Conservation (phyloP, 345 rosid species). For the Eutrema yunnanense region DNA sequence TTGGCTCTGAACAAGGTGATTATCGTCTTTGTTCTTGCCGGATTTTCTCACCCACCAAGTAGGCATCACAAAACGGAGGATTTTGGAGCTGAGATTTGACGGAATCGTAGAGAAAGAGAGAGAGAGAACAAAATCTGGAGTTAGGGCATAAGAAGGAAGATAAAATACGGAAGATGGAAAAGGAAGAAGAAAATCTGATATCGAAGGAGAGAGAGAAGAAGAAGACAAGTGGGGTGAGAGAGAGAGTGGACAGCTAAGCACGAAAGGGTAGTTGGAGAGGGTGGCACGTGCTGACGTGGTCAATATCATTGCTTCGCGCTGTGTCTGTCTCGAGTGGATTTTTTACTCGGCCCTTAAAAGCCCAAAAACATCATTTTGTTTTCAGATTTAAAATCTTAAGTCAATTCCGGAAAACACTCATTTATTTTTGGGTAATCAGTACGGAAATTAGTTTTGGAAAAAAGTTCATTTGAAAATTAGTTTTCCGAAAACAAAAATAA, state of each 20-base stretch:
- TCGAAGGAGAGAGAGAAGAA: not conserved
- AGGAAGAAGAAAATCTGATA: not conserved
- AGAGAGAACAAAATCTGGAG: not conserved
- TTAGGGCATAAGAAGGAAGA: slow-evolving; percentile 22
- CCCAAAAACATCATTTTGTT: not conserved
- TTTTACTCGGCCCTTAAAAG: not conserved
- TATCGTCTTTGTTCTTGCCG: slow-evolving; percentile 50
- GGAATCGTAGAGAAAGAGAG: not conserved
- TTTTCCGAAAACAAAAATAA: no score
- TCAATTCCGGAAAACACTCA: no score
- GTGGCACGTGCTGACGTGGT: slow-evolving; percentile 13
- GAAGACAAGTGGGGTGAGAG: not conserved
- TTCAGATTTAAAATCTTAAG: no score
- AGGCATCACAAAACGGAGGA: slow-evolving; percentile 40
- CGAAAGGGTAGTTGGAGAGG: slow-evolving; percentile 8
- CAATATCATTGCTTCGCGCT: not conserved
- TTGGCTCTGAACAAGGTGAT: slow-evolving; percentile 14
- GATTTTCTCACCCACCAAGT: slow-evolving; percentile 76
- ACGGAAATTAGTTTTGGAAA: no score
- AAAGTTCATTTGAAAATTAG: no score
- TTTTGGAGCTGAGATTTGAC: not conserved
- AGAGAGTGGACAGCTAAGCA: slow-evolving; percentile 28
- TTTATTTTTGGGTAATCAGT: no score
- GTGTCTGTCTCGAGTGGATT: not conserved
- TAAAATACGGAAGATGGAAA: slow-evolving; percentile 20